Evolutionary conservation across 768 basidiomycete species (phyloP), one percentile per base, ranked within the genome.

Genomic region (Kwoniella dendrophila): DNA sequence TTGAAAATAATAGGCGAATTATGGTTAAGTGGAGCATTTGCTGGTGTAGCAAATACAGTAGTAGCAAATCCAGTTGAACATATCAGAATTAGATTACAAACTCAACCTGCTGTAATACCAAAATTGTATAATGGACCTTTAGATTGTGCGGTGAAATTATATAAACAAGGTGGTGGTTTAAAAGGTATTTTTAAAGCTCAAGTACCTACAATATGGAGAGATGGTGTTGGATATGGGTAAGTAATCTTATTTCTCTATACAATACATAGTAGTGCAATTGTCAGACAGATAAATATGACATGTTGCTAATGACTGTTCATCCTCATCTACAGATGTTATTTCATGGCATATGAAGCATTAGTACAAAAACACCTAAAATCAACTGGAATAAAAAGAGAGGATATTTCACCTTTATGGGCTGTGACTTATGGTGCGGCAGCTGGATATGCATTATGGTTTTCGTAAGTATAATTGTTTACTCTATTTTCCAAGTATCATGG

Each of bases 1-100:
- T 36, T 44, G 43, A n/a, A 20, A 51, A 32, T 36, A 2, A n/a
- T 36, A 27, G 76, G 78, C 16, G 92, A 98, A 77, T 82, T 95
- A 12, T 84, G 90, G 66, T 71, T 82, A 1, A 84, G 92, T 18
- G 95, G 95, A 66, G 86, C 92, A 3, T 81, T 86, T 36, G 95
- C 94, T 24, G 95, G 95, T 27, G 79, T 96, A 27, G 87, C 90
- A 10, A 98, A 97, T 74, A 88, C 91, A 29, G 83, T 95, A 61
- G 92, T 96, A 36, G 94, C 93, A 0, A 92, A 93, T 0, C 95
- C 94, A 5, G 94, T 98, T 18, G 94, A 98, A 78, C 94, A 97
- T 75, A 93, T 97, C 76, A 90, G 94, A 81, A 98, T 97, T 67
- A 87, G 91, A 56, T 82, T 98, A 26, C 95, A 98, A 80, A 94